Conservation (phyloP, 78 protist species). For the Thecamonas trahens region DNA sequence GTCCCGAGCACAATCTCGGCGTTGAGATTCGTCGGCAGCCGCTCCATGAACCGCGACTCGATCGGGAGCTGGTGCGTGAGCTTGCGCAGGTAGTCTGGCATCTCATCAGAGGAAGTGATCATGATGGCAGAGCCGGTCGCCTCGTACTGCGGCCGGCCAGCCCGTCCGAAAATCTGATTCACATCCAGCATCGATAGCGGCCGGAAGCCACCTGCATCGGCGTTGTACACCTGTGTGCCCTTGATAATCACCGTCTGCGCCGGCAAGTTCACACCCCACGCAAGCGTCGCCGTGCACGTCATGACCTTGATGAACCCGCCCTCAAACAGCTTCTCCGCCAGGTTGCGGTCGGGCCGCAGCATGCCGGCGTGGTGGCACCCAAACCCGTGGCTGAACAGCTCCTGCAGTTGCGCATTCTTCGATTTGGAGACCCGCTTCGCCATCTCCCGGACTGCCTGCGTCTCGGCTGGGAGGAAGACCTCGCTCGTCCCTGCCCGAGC, state of each 20-base stretch:
- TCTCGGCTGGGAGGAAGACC: background rate
- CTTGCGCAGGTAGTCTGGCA: conserved; percentile 66
- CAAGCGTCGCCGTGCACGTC: conserved; percentile 93
- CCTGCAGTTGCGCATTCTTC: conserved; percentile 34
- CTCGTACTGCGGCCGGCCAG: conserved; percentile 99
- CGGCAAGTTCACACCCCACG: conserved; percentile 99
- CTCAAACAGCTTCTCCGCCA: conserved; percentile 78
- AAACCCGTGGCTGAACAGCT: conserved; percentile 59
- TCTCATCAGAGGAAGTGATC: conserved; percentile 78
- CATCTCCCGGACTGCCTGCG: background rate
- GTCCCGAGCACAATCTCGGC: conserved; percentile 98
- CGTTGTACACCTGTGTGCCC: conserved; percentile 88
- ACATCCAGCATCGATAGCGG: conserved; percentile 92
- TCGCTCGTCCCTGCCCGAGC: background rate
- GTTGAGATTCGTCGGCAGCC: conserved; percentile 81
- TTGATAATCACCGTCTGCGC: conserved; percentile 94
- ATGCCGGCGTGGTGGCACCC: conserved; percentile 96
- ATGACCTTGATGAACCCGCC: conserved; percentile 73
- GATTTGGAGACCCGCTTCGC: conserved; percentile 14
- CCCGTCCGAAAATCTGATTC: conserved; percentile 87
- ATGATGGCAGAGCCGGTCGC: conserved; percentile 87
- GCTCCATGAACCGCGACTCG: conserved; percentile 57
- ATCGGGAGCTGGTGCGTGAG: conserved; percentile 73
- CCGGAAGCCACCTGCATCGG: conserved; percentile 29
- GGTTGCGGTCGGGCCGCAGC: conserved; percentile 78